Evolutionary conservation across 345 rosid species (phyloP).

Genomic region (Dimocarpus longan): DNA sequence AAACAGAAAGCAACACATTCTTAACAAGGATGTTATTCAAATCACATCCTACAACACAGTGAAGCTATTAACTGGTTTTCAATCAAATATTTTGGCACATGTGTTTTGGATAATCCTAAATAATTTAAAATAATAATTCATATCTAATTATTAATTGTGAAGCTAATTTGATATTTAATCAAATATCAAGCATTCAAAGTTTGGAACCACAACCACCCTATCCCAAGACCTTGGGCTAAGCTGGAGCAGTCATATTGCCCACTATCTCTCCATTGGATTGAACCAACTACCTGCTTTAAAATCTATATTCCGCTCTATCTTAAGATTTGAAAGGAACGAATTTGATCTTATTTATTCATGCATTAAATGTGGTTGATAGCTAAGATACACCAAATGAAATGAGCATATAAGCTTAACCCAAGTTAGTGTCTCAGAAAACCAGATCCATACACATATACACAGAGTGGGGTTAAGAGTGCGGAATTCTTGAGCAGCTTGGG

Average conservation of each 20-base stretch:
- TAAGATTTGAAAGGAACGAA: neutral
- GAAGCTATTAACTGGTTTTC: neutral
- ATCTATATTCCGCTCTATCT: neutral
- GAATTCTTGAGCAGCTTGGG: neutral
- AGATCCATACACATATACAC: neutral
- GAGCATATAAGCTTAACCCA: neutral
- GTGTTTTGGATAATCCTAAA: neutral
- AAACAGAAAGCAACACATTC: neutral
- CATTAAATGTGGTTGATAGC: neutral
- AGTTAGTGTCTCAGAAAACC: neutral
- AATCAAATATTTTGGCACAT: neutral
- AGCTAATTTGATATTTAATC: neutral
- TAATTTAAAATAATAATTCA: neutral
- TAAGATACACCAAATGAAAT: neutral
- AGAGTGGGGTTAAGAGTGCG: neutral
- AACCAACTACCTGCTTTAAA: neutral
- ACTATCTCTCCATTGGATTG: neutral
- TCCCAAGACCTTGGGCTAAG: neutral
- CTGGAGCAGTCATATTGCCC: neutral
- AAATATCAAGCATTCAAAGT: neutral
- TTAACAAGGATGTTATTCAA: neutral
- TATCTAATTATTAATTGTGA: neutral
- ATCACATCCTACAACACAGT: neutral
- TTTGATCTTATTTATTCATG: neutral
- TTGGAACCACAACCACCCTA: neutral